phyloP scores from a whole-genome alignment of 208 protist species.

The Trypanosoma melophagium region DNA sequence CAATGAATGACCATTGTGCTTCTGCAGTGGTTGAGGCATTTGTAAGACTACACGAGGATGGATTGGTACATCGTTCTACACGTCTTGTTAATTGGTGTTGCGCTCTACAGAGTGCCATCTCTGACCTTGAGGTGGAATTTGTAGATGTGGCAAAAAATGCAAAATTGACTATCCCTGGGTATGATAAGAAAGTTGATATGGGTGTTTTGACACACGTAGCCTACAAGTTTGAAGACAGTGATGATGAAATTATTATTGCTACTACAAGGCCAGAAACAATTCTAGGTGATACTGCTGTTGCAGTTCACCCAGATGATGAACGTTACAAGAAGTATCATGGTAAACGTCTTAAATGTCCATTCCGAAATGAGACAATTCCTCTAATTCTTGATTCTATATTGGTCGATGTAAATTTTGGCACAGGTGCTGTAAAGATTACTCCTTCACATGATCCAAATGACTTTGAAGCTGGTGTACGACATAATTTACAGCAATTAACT shows the following conservation, averaged over 20 bases:
- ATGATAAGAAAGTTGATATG: slow-evolving; percentile 93
- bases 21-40: slow-evolving; percentile 97
- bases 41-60: slow-evolving; percentile 95
- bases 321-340: slow-evolving; percentile 97
- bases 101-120: slow-evolving; percentile 98
- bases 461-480: slow-evolving; percentile 96
- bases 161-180: slow-evolving; percentile 88
- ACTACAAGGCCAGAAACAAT: slow-evolving; percentile 99
- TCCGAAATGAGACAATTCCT: slow-evolving; percentile 93
- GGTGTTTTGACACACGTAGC: slow-evolving; percentile 94
- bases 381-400: slow-evolving; percentile 96
- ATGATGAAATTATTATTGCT: slow-evolving; percentile 94
- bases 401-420: slow-evolving; percentile 99
- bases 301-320: slow-evolving; percentile 97
- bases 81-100: slow-evolving; percentile 99
- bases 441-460: slow-evolving; percentile 99
- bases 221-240: slow-evolving; percentile 91
- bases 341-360: slow-evolving; percentile 96
- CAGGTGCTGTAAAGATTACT: slow-evolving; percentile 98
- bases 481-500: slow-evolving; percentile 95
- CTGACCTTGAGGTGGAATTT: slow-evolving; percentile 99
- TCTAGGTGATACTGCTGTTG: slow-evolving; percentile 98
- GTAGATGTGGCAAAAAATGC: slow-evolving; percentile 76
- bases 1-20: slow-evolving; percentile 95
- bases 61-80: slow-evolving; percentile 96